These are phyloP conservation scores for Eucalyptus regnans DNA, from an alignment of 345 rosid species.

Conservation along the genomic window DNA sequence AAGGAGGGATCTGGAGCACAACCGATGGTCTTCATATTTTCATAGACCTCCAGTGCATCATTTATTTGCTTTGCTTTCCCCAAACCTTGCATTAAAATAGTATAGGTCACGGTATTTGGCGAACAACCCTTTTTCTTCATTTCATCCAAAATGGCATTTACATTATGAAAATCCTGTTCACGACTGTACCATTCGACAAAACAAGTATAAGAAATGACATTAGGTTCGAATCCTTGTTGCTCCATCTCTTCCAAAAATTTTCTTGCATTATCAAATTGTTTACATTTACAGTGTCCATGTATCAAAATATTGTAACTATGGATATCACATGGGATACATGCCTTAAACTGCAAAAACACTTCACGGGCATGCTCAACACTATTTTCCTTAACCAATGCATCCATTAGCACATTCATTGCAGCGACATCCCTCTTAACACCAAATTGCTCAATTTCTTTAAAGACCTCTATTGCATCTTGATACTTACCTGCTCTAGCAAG, in stretches of 20 bases:
- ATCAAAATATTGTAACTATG: conserved; percentile 50
- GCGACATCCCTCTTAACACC: conserved; percentile 31
- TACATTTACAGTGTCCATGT: conserved; percentile 71
- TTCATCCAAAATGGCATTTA: conserved; percentile 39
- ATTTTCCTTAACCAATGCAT: conserved; percentile 64
- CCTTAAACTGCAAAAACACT: conserved; percentile 32
- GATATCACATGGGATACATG: conserved; percentile 10
- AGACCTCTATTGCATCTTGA: conserved; percentile 46
- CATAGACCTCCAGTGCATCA: conserved; percentile 57
- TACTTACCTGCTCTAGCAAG: conserved; percentile 45
- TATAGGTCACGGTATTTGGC: conserved; percentile 52
- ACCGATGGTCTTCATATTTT: conserved; percentile 55
- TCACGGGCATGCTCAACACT: conserved; percentile 56
- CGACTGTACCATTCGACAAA: conserved; percentile 57
- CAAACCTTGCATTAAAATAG: conserved; percentile 58
- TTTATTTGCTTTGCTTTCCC: conserved; percentile 59
- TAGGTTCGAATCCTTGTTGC: conserved; percentile 29
- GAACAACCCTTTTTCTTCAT: conserved; percentile 53
- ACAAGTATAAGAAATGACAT: conserved; percentile 55
- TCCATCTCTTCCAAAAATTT: conserved; percentile 47
- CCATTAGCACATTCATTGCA: conserved; percentile 55
- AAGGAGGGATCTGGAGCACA: conserved; percentile 58
- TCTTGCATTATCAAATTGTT: conserved; percentile 46
- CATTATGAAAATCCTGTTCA: conserved; percentile 62
- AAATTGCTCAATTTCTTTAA: conserved; percentile 38